Percentiles rank a stretch among this genome's conserved stretches.
phyloP scores from a whole-genome alignment of 306 rosid species.

The Cucumis melo region DNA sequence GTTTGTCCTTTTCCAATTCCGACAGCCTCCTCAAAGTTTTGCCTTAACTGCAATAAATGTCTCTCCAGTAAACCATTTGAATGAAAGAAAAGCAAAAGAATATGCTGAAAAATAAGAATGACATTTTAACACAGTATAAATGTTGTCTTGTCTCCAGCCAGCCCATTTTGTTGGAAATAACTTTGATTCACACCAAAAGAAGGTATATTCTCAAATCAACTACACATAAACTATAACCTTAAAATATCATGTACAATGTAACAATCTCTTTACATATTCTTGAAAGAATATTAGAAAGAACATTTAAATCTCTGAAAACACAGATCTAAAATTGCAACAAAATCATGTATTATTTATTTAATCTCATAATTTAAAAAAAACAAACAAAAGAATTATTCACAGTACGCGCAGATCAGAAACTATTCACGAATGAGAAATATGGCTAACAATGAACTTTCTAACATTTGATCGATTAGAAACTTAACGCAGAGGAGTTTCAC shows the following conservation, averaged over 20 bases:
- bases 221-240: not conserved
- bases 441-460: not conserved
- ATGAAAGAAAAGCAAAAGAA: not conserved
- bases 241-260: not conserved
- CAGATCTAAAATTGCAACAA: not conserved
- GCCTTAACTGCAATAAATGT: constrained; percentile 25
- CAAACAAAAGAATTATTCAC: not conserved
- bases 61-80: not conserved
- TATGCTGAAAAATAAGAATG: not conserved
- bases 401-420: not conserved
- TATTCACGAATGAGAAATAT: not conserved
- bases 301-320: not conserved
- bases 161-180: not conserved
- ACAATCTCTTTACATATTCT: not conserved
- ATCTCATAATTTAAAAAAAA: not conserved
- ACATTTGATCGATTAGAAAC: not conserved
- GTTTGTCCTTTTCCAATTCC: constrained; percentile 57
- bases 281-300: not conserved
- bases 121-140: not conserved
- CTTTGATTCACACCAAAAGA: not conserved
- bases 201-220: not conserved
- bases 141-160: not conserved
- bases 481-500: not conserved
- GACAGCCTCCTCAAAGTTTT: constrained; percentile 43
- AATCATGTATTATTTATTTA: not conserved